Conservation (phyloP, 257 asterid species). For the Solanum chiquidenum region DNA sequence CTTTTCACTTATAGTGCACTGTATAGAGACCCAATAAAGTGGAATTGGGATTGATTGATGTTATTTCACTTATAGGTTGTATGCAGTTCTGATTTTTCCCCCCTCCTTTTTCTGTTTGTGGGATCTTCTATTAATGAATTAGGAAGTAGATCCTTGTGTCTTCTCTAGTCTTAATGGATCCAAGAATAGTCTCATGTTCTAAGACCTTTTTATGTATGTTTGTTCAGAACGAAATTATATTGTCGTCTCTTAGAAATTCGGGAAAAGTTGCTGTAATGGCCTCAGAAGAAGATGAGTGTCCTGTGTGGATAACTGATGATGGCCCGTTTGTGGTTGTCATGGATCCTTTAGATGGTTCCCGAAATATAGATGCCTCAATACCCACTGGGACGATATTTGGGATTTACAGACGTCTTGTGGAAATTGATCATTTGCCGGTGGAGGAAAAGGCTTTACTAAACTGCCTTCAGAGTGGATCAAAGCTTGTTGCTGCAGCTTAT, state of each 20-base stretch:
- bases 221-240: conserved; percentile 75
- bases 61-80: background rate
- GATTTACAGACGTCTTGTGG: conserved; percentile 58
- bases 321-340: conserved; percentile 83
- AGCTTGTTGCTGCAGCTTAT: conserved; percentile 76
- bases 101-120: background rate
- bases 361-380: conserved; percentile 90
- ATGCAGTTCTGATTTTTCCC: background rate
- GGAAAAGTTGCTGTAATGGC: conserved; percentile 97
- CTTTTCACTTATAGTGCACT: background rate
- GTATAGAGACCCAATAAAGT: background rate
- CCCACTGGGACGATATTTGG: conserved; percentile 98
- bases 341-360: conserved; percentile 88
- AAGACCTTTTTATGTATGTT: background rate
- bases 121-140: background rate
- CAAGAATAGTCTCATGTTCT: background rate
- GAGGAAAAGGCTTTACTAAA: conserved; percentile 70
- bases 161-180: background rate
- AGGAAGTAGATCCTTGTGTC: background rate
- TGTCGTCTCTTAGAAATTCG: conserved; percentile 59
- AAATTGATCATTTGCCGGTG: conserved; percentile 61
- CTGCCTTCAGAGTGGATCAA: conserved; percentile 79
- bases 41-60: background rate
- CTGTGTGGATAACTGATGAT: conserved; percentile 74
- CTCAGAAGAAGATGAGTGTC: conserved; percentile 88